phyloP scores from a whole-genome alignment of 2,329 filamentous ascomycete species.

The Orbilia quercus region DNA sequence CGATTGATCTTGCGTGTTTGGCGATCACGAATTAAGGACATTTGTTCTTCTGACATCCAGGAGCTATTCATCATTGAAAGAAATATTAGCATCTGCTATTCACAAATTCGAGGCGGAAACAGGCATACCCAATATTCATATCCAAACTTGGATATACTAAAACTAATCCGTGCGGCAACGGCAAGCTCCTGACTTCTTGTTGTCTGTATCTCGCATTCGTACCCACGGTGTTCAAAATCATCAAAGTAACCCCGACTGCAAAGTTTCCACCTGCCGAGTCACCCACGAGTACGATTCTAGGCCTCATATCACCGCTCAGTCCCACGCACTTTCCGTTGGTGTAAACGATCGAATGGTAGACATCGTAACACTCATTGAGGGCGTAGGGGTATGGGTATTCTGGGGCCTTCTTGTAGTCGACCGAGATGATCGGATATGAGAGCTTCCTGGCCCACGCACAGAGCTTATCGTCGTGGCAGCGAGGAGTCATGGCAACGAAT shows the following conservation, averaged over 20 bases:
- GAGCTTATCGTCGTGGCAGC: slow-evolving; percentile 92
- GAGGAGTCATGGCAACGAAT: slow-evolving; percentile 96
- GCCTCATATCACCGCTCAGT: slow-evolving; percentile 73
- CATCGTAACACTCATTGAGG: slow-evolving; percentile 87
- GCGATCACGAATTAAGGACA: slow-evolving; percentile 89
- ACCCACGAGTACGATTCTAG: slow-evolving; percentile 78
- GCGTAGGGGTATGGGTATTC: slow-evolving; percentile 87
- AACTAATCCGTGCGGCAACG: slow-evolving; percentile 81
- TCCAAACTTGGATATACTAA: slow-evolving; percentile 91
- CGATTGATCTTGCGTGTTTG: slow-evolving; percentile 80
- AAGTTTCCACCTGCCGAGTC: slow-evolving; percentile 87
- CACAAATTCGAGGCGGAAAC: background rate
- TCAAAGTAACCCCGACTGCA: slow-evolving; percentile 82
- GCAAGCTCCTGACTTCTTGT: slow-evolving; percentile 66
- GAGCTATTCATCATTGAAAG: slow-evolving; percentile 65
- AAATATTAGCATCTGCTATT: background rate
- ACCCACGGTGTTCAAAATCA: slow-evolving; percentile 76
- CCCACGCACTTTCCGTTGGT: slow-evolving; percentile 81
- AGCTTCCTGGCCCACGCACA: slow-evolving; percentile 91
- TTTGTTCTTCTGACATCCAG: slow-evolving; percentile 99
- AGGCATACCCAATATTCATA: slow-evolving; percentile 81
- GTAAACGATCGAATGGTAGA: slow-evolving; percentile 78
- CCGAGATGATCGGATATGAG: slow-evolving; percentile 80
- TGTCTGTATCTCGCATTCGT: slow-evolving; percentile 55
- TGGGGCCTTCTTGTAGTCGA: slow-evolving; percentile 90